These are phyloP conservation scores for Nadsonia commutata DNA, from an alignment of 1,139 yeast genomes.

Conservation along the genomic window DNA sequence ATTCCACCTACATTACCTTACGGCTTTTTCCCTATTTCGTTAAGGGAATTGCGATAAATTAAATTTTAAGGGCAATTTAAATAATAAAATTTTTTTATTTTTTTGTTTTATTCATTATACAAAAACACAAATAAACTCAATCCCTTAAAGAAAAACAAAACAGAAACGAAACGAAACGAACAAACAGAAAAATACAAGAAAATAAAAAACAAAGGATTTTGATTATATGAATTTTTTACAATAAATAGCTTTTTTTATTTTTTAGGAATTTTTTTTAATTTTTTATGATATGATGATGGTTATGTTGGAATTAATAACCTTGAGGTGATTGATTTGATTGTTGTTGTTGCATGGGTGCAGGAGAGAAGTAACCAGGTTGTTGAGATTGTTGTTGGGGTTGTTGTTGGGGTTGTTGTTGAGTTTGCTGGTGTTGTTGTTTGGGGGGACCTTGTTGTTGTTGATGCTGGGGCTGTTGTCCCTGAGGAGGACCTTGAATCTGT, in stretches of 20 bases:
- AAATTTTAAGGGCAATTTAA: too few species aligned
- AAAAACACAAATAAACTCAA: too few species aligned
- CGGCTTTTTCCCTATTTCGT: too few species aligned
- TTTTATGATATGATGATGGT: not conserved
- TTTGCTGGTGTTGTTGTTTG: too few species aligned
- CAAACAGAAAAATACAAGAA: constrained; percentile 5
- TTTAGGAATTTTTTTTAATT: not conserved
- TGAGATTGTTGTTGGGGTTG: constrained; percentile 10
- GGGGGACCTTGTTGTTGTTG: too few species aligned
- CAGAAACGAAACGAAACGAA: constrained; percentile 6
- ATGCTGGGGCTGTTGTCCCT: constrained; percentile 14
- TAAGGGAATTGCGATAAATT: too few species aligned
- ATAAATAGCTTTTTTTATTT: constrained; percentile 1
- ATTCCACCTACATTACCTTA: too few species aligned
- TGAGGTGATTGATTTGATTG: constrained; percentile 9
- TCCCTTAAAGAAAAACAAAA: constrained; percentile 6
- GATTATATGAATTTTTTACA: constrained; percentile 2
- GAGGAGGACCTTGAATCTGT: constrained; percentile 9
- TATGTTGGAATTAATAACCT: constrained; percentile 6
- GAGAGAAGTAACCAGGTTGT: constrained; percentile 9
- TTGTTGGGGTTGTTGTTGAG: constrained; percentile 12
- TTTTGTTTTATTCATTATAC: too few species aligned
- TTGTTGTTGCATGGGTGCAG: constrained; percentile 8
- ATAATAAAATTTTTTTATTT: too few species aligned
- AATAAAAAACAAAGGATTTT: constrained; percentile 7